phyloP scores from a whole-genome alignment of 495 filamentous ascomycete species.

The Aspergillus conjunctus region DNA sequence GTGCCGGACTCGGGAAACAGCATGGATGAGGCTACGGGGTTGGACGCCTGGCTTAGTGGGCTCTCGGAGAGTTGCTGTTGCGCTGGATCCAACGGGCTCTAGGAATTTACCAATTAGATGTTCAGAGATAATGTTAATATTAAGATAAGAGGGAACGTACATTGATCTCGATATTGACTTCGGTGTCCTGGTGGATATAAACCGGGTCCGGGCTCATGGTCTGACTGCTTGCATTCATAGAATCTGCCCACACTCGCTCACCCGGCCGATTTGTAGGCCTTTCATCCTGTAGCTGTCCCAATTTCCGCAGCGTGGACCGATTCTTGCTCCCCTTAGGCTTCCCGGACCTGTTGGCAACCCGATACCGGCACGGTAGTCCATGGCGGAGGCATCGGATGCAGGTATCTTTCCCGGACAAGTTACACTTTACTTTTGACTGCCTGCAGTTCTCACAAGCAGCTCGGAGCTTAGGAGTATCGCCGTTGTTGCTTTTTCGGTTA shows the following conservation, averaged over 20 bases:
- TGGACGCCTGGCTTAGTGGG: constrained; percentile 20
- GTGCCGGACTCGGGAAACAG: constrained; percentile 17
- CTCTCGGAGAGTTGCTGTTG: constrained; percentile 20
- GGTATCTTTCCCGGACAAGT: constrained; percentile 42
- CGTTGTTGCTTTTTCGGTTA: constrained; percentile 27
- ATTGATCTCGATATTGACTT: neutral
- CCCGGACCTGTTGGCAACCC: constrained; percentile 49
- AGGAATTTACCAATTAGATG: constrained; percentile 1
- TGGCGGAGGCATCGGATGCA: constrained; percentile 50
- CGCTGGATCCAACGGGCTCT: constrained; percentile 8
- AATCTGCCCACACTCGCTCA: constrained; percentile 5
- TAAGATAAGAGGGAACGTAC: neutral
- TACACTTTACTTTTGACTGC: constrained; percentile 53
- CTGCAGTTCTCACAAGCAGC: constrained; percentile 51
- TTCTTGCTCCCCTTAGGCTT: constrained; percentile 54
- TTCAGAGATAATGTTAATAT: neutral
- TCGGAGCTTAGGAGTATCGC: constrained; percentile 43
- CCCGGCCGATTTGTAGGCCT: constrained; percentile 25
- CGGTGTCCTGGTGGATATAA: neutral
- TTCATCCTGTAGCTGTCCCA: constrained; percentile 44
- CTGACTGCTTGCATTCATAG: constrained; percentile 3
- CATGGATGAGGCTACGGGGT: constrained; percentile 13
- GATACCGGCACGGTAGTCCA: constrained; percentile 48
- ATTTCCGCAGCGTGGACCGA: constrained; percentile 44
- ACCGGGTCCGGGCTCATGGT: constrained; percentile 7